A percentile compares a stretch with the other conserved stretches of the same genome.
phyloP scores from a whole-genome alignment of 176 grass and related monocot species.

The Luzula sylvatica region DNA sequence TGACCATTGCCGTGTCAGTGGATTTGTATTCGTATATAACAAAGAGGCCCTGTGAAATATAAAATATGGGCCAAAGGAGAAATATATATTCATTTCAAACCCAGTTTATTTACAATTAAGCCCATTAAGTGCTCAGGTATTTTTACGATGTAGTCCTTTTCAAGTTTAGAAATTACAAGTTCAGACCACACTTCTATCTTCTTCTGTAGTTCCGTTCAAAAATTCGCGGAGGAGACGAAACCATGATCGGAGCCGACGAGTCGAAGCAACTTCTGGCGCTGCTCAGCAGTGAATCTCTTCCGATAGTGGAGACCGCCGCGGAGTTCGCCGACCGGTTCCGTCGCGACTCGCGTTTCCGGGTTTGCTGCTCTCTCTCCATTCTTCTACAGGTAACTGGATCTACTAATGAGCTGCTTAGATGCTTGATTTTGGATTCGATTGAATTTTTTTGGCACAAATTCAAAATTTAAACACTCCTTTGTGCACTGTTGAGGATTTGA shows the following conservation, averaged over 20 bases:
- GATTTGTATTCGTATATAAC: too few relatives aligned
- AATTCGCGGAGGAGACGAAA: neutral
- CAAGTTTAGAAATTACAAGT: too few relatives aligned
- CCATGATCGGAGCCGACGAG: slow-evolving; percentile 31
- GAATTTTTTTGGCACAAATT: neutral
- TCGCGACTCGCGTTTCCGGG: slow-evolving; percentile 50
- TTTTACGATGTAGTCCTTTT: too few relatives aligned
- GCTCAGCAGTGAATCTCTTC: slow-evolving; percentile 33
- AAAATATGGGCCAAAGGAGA: too few relatives aligned
- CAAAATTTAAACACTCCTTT: neutral
- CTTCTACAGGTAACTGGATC: slow-evolving; percentile 47
- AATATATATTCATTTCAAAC: too few relatives aligned
- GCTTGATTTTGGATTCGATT: neutral
- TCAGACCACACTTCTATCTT: neutral
- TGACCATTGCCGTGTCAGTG: too few relatives aligned
- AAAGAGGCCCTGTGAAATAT: too few relatives aligned
- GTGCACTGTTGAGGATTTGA: too few relatives aligned
- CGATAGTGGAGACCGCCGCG: slow-evolving; percentile 51
- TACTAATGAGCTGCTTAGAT: neutral
- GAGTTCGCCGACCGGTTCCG: slow-evolving; percentile 54
- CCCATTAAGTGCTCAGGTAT: too few relatives aligned
- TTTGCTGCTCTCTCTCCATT: slow-evolving; percentile 37
- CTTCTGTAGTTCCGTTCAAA: neutral
- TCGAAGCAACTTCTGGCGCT: slow-evolving; percentile 44
- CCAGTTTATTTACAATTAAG: too few relatives aligned